Conservation (phyloP, 805 yeast genomes). For the Monosporozyma aerobia region DNA sequence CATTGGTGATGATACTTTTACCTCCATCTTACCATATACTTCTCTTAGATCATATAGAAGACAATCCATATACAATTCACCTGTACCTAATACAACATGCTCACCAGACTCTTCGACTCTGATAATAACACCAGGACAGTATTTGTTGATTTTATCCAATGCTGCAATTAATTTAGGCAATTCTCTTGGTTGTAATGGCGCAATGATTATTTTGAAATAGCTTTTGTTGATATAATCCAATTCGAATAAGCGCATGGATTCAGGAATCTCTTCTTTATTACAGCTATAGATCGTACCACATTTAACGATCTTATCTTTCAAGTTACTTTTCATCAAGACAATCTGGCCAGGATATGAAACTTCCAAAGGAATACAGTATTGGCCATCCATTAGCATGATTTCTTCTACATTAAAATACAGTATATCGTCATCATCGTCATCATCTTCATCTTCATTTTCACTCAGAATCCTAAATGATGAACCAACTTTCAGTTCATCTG, state of each 20-base stretch:
- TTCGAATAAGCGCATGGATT: constrained; percentile 12
- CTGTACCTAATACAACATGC: constrained; percentile 68
- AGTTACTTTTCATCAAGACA: constrained; percentile 48
- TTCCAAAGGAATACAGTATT: constrained; percentile 51
- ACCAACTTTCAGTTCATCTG: constrained; percentile 49
- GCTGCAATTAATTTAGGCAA: constrained; percentile 66
- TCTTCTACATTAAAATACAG: constrained; percentile 22
- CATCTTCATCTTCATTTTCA: constrained; percentile 35
- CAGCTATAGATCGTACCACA: constrained; percentile 43
- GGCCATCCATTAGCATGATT: constrained; percentile 53
- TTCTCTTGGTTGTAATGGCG: constrained; percentile 72
- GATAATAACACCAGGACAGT: constrained; percentile 59
- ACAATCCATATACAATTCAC: constrained; percentile 83
- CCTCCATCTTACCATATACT: constrained; percentile 53
- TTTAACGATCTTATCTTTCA: constrained; percentile 34
- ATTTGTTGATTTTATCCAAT: constrained; percentile 47
- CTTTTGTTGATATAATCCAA: constrained; percentile 43
- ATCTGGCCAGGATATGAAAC: constrained; percentile 57
- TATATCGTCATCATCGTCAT: constrained; percentile 36
- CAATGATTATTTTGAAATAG: constrained; percentile 65
- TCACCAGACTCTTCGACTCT: constrained; percentile 86
- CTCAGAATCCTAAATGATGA: constrained; percentile 47
- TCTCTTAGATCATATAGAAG: constrained; percentile 65
- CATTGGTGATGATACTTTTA: constrained; percentile 79
- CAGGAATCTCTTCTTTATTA: constrained; percentile 8